Percentiles rank a stretch among this genome's conserved stretches.
Conservation (phyloP, 1,139 yeast species). For the Suhomyces wounanorum region DNA sequence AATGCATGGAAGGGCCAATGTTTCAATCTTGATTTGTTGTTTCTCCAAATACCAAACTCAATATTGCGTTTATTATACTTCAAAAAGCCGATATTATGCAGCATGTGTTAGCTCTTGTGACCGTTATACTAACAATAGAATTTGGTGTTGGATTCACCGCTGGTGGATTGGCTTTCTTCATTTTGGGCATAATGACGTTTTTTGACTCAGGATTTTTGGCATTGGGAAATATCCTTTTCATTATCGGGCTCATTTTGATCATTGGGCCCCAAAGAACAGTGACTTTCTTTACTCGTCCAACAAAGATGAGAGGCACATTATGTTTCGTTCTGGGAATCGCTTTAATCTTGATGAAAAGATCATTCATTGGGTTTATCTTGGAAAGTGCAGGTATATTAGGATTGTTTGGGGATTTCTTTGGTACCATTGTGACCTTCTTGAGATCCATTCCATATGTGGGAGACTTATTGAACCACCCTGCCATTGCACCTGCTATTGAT, state of each 20-base stretch:
- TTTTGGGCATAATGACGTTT: conserved; percentile 80
- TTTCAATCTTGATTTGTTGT: too few relatives aligned
- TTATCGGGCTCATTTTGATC: conserved; percentile 79
- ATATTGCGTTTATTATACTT: too few relatives aligned
- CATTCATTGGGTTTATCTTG: conserved; percentile 81
- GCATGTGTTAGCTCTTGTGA: too few relatives aligned
- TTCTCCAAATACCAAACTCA: too few relatives aligned
- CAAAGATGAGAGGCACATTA: conserved; percentile 81
- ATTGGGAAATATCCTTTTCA: conserved; percentile 80
- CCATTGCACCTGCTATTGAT: conserved; percentile 70
- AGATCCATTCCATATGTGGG: conserved; percentile 89
- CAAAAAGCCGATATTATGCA: too few relatives aligned
- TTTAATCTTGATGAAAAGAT: conserved; percentile 70
- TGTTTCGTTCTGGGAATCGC: conserved; percentile 76
- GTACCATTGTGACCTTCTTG: conserved; percentile 85
- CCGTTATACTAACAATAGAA: conserved; percentile 43
- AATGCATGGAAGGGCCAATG: too few relatives aligned
- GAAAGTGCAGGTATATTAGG: conserved; percentile 89
- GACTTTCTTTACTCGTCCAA: conserved; percentile 82
- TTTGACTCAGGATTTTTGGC: conserved; percentile 91
- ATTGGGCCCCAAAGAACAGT: conserved; percentile 87
- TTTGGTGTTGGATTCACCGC: conserved; percentile 95
- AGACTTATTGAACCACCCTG: conserved; percentile 78
- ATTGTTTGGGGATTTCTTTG: conserved; percentile 88
- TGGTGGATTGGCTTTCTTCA: conserved; percentile 75